Evolutionary conservation across 768 basidiomycete genomes (phyloP).

Genomic region (Leucosporidium creatinivorum): DNA sequence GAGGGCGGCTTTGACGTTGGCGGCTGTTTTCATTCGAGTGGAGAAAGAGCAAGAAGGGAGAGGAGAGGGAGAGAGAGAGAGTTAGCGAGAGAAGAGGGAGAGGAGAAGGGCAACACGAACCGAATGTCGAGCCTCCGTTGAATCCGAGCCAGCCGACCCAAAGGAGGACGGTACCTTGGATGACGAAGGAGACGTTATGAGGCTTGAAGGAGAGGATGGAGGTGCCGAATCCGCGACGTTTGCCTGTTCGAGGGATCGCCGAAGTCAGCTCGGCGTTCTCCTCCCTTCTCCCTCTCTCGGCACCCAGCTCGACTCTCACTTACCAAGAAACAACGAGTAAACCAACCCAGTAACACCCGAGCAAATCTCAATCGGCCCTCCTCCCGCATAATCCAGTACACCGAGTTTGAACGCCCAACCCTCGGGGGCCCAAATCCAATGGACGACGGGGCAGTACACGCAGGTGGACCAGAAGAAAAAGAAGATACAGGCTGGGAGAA

Average conservation of each 20-base stretch:
- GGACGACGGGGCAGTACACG: slow-evolving; percentile 89
- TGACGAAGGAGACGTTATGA: slow-evolving; percentile 80
- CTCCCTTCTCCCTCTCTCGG: not conserved
- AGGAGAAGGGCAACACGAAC: slow-evolving; percentile 56
- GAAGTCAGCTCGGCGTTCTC: not conserved
- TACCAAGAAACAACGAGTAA: slow-evolving; percentile 67
- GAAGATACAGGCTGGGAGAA: slow-evolving; percentile 81
- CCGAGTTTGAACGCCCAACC: slow-evolving; percentile 66
- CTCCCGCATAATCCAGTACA: slow-evolving; percentile 80
- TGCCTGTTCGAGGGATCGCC: slow-evolving; percentile 43
- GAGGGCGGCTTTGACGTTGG: slow-evolving; percentile 76
- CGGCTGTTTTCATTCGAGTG: too few species aligned
- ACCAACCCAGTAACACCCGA: slow-evolving; percentile 88
- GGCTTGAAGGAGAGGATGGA: slow-evolving; percentile 86
- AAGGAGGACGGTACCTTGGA: slow-evolving; percentile 86
- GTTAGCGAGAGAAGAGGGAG: not conserved
- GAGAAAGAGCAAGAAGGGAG: too few species aligned
- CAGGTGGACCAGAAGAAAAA: slow-evolving; percentile 76
- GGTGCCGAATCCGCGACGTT: slow-evolving; percentile 83
- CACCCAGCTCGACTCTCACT: too few species aligned
- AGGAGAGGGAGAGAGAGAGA: slow-evolving; percentile 73
- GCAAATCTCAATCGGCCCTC: slow-evolving; percentile 93
- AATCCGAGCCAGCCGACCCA: slow-evolving; percentile 82
- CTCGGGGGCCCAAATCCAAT: slow-evolving; percentile 89
- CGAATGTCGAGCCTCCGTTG: slow-evolving; percentile 83